Conservation (phyloP, 2,329 filamentous ascomycete species). For the Grosmannia penicillata region DNA sequence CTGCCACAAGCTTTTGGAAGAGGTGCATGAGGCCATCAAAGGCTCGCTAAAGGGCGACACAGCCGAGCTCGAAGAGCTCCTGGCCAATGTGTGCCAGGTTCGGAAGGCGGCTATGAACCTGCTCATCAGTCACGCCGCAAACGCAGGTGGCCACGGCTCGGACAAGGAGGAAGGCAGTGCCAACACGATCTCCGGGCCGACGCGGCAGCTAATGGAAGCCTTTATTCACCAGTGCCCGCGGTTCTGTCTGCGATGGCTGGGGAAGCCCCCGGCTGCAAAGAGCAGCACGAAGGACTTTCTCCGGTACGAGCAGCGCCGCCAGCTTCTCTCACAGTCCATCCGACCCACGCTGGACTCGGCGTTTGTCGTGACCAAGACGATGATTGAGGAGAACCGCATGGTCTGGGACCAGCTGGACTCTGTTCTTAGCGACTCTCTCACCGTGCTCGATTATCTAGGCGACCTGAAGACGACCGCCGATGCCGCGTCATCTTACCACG, state of each 20-base stretch:
- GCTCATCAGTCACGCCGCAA: constrained; percentile 19
- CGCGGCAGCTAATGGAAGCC: constrained; percentile 30
- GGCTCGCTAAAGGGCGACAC: constrained; percentile 44
- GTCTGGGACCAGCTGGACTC: constrained; percentile 42
- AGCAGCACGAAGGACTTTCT: constrained; percentile 40
- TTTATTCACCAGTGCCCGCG: constrained; percentile 45
- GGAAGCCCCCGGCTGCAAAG: constrained; percentile 36
- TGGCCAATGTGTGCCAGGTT: constrained; percentile 38
- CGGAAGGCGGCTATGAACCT: constrained; percentile 38
- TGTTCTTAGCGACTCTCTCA: constrained; percentile 39
- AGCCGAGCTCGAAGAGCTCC: constrained; percentile 44
- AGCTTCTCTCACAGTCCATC: constrained; percentile 35
- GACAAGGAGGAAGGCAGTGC: neutral
- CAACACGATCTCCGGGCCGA: constrained; percentile 5
- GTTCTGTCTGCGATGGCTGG: constrained; percentile 47
- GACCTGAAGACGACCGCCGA: constrained; percentile 18
- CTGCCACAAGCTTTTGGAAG: constrained; percentile 24
- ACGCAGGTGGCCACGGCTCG: no score
- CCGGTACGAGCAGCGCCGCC: constrained; percentile 46
- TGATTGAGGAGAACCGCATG: constrained; percentile 30
- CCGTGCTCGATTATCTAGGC: constrained; percentile 37
- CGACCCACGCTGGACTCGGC: constrained; percentile 44
- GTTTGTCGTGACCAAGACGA: constrained; percentile 38
- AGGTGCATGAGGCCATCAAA: constrained; percentile 39
- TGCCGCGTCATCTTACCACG: constrained; percentile 26